phyloP scores from a whole-genome alignment of 106 monocot species.

The Posidonia australis region DNA sequence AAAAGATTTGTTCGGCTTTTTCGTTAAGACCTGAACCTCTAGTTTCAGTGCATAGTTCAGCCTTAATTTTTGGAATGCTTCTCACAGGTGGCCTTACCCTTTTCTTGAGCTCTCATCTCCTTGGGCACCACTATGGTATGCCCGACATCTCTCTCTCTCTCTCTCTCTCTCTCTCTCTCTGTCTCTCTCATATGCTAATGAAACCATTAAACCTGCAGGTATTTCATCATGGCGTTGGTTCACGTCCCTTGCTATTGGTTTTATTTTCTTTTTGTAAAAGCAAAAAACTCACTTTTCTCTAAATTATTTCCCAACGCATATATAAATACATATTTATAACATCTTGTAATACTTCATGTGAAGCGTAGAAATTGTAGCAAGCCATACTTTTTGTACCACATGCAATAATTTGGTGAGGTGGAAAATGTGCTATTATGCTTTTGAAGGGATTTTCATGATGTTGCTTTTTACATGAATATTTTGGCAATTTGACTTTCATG shows the following conservation, averaged over 20 bases:
- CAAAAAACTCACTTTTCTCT: slow-evolving; percentile 35
- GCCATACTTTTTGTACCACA: no score
- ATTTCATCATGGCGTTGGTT: slow-evolving; percentile 44
- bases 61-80: background rate
- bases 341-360: no score
- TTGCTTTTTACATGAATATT: no score
- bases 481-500: no score
- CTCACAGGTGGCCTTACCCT: slow-evolving; percentile 82
- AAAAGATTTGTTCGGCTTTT: no score
- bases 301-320: slow-evolving; percentile 29
- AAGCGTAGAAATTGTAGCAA: no score
- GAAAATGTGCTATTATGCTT: no score
- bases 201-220: slow-evolving; percentile 30
- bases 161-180: background rate
- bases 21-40: no score
- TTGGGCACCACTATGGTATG: slow-evolving; percentile 68
- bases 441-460: no score
- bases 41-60: background rate
- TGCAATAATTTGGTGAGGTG: no score
- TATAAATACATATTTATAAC: no score
- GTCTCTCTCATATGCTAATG: background rate
- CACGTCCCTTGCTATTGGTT: slow-evolving; percentile 61
- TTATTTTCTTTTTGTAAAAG: slow-evolving; percentile 49
- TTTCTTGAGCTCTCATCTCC: slow-evolving; percentile 71
- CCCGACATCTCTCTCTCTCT: background rate